Evolutionary conservation across 495 filamentous ascomycete species (phyloP).

Genomic region (Aspergillus ellipticus): DNA sequence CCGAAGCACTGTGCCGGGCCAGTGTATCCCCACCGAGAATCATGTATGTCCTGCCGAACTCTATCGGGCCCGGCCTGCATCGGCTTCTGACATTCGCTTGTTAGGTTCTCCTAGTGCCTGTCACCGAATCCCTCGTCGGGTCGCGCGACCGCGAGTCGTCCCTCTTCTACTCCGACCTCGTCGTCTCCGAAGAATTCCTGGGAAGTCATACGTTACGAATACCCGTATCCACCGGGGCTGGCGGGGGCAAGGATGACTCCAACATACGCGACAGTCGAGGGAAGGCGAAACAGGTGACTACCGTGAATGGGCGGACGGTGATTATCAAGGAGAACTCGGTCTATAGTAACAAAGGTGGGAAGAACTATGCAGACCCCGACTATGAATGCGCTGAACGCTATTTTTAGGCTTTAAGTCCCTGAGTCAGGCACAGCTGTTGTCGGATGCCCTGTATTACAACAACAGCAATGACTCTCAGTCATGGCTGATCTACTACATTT

Average conservation of each 20-base stretch:
- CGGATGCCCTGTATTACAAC: slow-evolving; percentile 83
- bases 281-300: slow-evolving; percentile 90
- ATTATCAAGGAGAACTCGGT: slow-evolving; percentile 91
- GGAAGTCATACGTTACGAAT: slow-evolving; percentile 95
- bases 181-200: slow-evolving; percentile 87
- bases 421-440: slow-evolving; percentile 83
- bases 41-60: slow-evolving; percentile 55
- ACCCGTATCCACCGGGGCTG: slow-evolving; percentile 51
- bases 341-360: slow-evolving; percentile 90
- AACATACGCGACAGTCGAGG: slow-evolving; percentile 85
- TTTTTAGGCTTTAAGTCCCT: slow-evolving; percentile 80
- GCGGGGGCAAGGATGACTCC: slow-evolving; percentile 60
- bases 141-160: slow-evolving; percentile 87
- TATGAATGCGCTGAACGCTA: slow-evolving; percentile 16
- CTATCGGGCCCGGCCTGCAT: slow-evolving; percentile 12
- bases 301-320: slow-evolving; percentile 87
- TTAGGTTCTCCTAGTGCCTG: slow-evolving; percentile 87
- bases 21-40: slow-evolving; percentile 89
- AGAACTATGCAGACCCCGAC: background rate
- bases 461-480: slow-evolving; percentile 76
- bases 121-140: slow-evolving; percentile 83
- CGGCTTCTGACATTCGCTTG: slow-evolving; percentile 13
- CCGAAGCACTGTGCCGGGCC: slow-evolving; percentile 85
- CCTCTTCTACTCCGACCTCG: slow-evolving; percentile 71
- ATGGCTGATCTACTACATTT: slow-evolving; percentile 98